These are phyloP conservation scores for Lachancea sp. DNA, from an alignment of 805 yeast genomes.

Conservation along the genomic window DNA sequence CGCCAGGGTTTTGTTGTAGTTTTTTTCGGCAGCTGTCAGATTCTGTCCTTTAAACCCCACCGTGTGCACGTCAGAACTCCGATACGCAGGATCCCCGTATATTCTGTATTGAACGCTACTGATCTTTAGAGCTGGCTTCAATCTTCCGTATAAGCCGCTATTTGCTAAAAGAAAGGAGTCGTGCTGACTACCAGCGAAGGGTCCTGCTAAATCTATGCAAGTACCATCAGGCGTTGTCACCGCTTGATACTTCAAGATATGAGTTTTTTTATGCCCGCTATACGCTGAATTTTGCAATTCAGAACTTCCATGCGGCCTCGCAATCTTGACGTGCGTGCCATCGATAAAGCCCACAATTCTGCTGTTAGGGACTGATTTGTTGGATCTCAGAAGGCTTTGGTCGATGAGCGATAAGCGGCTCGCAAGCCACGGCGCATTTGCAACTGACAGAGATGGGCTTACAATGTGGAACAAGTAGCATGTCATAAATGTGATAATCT, in stretches of 20 bases:
- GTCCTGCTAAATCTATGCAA: slow-evolving; percentile 2
- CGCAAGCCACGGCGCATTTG: background rate
- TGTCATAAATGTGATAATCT: too few species aligned
- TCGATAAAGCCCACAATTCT: too few species aligned
- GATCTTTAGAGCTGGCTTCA: background rate
- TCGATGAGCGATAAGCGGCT: background rate
- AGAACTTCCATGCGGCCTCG: background rate
- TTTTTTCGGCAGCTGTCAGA: slow-evolving; percentile 1
- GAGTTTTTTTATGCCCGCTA: slow-evolving; percentile 3
- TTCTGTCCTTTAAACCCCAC: background rate
- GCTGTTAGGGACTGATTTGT: too few species aligned
- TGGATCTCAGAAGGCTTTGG: too few species aligned
- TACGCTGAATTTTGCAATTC: background rate
- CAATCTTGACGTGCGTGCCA: background rate
- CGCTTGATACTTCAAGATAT: slow-evolving; percentile 1
- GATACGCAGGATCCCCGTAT: slow-evolving; percentile 2
- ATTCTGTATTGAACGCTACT: background rate
- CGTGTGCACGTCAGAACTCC: background rate
- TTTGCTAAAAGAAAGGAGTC: slow-evolving; percentile 1
- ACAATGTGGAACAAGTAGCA: background rate
- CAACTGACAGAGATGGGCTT: background rate
- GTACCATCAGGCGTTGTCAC: slow-evolving; percentile 2
- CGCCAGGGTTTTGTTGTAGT: background rate
- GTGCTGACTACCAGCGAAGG: slow-evolving; percentile 1
- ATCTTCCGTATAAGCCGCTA: slow-evolving; percentile 1